Evolutionary conservation across 192 early-diverging fungal genomes (phyloP).

Genomic region (Borealophlyctis nickersoniae): DNA sequence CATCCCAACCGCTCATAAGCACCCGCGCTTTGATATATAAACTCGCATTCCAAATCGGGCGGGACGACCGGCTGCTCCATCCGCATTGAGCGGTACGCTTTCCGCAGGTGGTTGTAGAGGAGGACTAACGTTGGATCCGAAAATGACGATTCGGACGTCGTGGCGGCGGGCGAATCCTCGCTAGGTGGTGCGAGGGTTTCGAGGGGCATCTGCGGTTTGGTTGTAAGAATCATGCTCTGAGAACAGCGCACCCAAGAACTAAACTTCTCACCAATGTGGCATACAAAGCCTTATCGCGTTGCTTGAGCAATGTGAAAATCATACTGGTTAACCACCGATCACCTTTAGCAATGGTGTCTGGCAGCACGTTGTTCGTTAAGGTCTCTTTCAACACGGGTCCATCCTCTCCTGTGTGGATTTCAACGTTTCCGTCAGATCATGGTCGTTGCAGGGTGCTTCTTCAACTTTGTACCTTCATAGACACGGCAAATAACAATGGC

Average conservation of each 20-base stretch:
- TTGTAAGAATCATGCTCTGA: too few species aligned
- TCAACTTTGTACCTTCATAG: conserved; percentile 84
- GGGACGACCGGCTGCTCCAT: conserved; percentile 48
- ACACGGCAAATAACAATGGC: conserved; percentile 88
- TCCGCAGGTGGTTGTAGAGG: conserved; percentile 64
- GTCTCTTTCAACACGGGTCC: conserved; percentile 55
- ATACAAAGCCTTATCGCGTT: conserved; percentile 56
- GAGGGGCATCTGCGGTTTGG: conserved; percentile 33
- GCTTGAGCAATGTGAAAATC: conserved; percentile 54
- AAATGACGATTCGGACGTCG: conserved; percentile 9
- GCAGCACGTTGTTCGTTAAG: conserved; percentile 46
- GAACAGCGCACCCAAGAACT: too few species aligned
- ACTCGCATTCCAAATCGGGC: conserved; percentile 51
- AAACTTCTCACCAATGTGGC: conserved; percentile 51
- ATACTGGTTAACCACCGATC: conserved; percentile 68
- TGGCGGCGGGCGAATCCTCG: background rate
- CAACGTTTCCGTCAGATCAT: conserved; percentile 23
- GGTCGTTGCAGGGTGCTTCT: background rate
- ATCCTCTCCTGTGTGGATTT: conserved; percentile 50
- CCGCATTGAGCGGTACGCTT: conserved; percentile 46
- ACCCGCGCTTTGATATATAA: conserved; percentile 57
- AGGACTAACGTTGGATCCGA: conserved; percentile 69
- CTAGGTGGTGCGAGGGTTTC: conserved; percentile 13
- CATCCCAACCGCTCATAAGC: conserved; percentile 78
- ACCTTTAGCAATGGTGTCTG: conserved; percentile 47